Conservation (phyloP, 192 early-diverging fungal species). For the Backusella mclennaniae region DNA sequence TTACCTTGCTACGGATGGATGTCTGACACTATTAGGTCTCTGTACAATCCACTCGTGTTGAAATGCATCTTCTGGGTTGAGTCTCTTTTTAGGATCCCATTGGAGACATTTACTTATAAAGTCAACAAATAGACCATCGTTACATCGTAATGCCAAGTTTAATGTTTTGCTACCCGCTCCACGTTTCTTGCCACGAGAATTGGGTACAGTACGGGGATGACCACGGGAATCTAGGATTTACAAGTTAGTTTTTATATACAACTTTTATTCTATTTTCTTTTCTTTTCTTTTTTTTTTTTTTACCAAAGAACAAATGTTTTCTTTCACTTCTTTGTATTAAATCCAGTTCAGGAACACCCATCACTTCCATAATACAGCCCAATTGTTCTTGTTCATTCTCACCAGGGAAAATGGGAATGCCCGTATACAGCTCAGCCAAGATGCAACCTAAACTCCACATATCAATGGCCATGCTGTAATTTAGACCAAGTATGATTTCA, state of each 20-base stretch:
- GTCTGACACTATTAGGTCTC: background rate
- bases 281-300: constrained; percentile 17
- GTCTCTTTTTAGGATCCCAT: constrained; percentile 89
- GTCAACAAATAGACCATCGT: constrained; percentile 79
- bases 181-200: constrained; percentile 89
- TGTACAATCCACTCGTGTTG: constrained; percentile 76
- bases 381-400: constrained; percentile 98
- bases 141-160: constrained; percentile 66
- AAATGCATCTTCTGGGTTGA: constrained; percentile 84
- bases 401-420: constrained; percentile 92
- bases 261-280: background rate
- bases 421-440: constrained; percentile 84
- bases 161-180: constrained; percentile 79
- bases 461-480: constrained; percentile 91
- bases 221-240: constrained; percentile 43
- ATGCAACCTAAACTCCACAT: constrained; percentile 99
- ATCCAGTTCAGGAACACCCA: constrained; percentile 75
- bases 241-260: constrained; percentile 5
- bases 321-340: constrained; percentile 77
- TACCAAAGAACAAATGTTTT: constrained; percentile 88
- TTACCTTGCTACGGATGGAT: constrained; percentile 1
- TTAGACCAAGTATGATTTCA: constrained; percentile 89
- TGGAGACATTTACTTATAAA: constrained; percentile 83
- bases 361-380: constrained; percentile 91
- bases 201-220: constrained; percentile 61